Base-by-base conservation (phyloP, 106 monocot species). In the Apostasia ramifera region DNA sequence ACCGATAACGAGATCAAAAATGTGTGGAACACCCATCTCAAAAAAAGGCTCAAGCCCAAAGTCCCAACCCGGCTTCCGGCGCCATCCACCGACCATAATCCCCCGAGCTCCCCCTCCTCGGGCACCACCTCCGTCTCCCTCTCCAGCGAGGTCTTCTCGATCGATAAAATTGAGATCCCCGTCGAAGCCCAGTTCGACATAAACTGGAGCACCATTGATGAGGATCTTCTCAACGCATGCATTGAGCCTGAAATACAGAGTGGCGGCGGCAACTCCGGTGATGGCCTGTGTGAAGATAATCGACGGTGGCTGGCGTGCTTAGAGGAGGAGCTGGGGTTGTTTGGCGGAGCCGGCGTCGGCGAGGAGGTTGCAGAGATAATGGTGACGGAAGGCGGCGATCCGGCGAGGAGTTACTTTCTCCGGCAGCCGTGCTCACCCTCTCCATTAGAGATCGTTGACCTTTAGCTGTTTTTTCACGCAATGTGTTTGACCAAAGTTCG, bases 1-100 rank as follows among this genome's bases (percentile, higher is more conserved):
- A 85, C 85, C 8, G 85, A 85, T 44, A 85, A 85, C 38, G 85
- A 85, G 71, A 85, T 85, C 71, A 85, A 85, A 71, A 85, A 85
- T 50, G 77, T 85, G 6, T 85, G 85, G 85, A 85, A 85, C 74
- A 85, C 85, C 1, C 85, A 85, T 53, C 62, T 85, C 61, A 85
- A 85, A 81, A 85, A 85, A 66, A 70, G 81, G 47, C 3, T 85
- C 40, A 14, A 39, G 3, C 12, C 46, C 3, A 70, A 70, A 44
- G 55, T 49, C 5, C 40, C 40, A 6, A 68, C 65, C 6, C 49
- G 26, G 3, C 44, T 10, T 2, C 5, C 64, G 4, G 4, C 10
- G 5, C 10, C 45, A 14, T 3, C 15, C 2, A 6, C 38, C 4
- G 47, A 59, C 44, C 39, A 14, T 38, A 44, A 9, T 48, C 2